Percentiles rank a stretch among this genome's conserved stretches.
Conservation (phyloP, 768 basidiomycete species). For the Infundibulicybe gibba region DNA sequence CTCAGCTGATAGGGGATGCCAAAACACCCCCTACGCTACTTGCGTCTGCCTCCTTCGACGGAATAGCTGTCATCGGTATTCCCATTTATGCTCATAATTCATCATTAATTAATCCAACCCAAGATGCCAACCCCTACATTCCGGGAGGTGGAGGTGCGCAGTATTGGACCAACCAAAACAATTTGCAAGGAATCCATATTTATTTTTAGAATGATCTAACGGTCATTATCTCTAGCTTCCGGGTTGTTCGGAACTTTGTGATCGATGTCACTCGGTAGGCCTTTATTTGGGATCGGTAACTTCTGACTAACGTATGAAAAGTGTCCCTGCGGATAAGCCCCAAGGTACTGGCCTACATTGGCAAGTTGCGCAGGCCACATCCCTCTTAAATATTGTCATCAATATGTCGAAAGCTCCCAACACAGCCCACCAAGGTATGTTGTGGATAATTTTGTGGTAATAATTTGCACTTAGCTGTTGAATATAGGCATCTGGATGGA, state of each 20-base stretch:
- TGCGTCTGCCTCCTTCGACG: conserved; percentile 59
- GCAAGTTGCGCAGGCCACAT: conserved; percentile 81
- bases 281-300: not conserved
- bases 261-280: conserved; percentile 56
- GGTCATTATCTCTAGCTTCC: conserved; percentile 37
- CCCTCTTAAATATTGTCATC: conserved; percentile 65
- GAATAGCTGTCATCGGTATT: conserved; percentile 74
- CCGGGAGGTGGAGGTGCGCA: conserved; percentile 57
- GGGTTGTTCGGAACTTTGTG: conserved; percentile 70
- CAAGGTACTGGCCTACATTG: conserved; percentile 75
- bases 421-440: conserved; percentile 60
- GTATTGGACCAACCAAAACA: conserved; percentile 61
- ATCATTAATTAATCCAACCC: not conserved
- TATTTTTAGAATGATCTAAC: not conserved
- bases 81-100: not conserved
- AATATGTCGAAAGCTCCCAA: conserved; percentile 54
- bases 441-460: not conserved
- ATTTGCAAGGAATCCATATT: conserved; percentile 45
- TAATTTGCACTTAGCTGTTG: not conserved
- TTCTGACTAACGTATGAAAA: conserved; percentile 6
- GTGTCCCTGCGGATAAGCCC: conserved; percentile 45
- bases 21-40: conserved; percentile 62
- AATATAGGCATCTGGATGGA: conserved; percentile 62
- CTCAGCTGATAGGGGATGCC: conserved; percentile 75
- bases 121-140: conserved; percentile 75